phyloP scores from a whole-genome alignment of 2,329 filamentous ascomycete species.

The Colletotrichum sojae region DNA sequence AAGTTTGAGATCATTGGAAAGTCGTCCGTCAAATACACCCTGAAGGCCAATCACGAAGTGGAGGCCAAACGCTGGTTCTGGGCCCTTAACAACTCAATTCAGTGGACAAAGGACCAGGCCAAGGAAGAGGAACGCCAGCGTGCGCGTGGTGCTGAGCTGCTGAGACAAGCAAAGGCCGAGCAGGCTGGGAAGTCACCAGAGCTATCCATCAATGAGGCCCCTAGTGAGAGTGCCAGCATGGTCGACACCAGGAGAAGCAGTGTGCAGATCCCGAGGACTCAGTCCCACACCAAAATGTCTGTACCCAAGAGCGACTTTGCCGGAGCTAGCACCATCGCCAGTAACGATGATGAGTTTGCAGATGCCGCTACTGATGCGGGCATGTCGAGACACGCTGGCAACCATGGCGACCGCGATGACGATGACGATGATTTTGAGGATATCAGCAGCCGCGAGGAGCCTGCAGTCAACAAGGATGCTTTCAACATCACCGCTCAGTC shows the following conservation, averaged over 20 bases:
- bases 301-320: conserved; percentile 52
- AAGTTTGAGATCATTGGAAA: conserved; percentile 98
- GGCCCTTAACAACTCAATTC: conserved; percentile 98
- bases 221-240: conserved; percentile 67
- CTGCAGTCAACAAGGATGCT: conserved; percentile 86
- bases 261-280: conserved; percentile 60
- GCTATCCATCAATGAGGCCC: conserved; percentile 60
- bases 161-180: conserved; percentile 85
- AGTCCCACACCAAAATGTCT: conserved; percentile 52
- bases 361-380: conserved; percentile 64
- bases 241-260: conserved; percentile 61
- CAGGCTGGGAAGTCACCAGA: conserved; percentile 68
- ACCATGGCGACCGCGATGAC: conserved; percentile 72
- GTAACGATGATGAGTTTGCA: conserved; percentile 67
- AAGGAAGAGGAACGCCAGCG: conserved; percentile 88
- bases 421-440: conserved; percentile 82
- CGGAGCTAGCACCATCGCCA: conserved; percentile 62
- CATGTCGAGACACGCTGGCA: conserved; percentile 52
- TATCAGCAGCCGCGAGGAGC: conserved; percentile 81
- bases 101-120: conserved; percentile 97
- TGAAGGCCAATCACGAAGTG: conserved; percentile 98
- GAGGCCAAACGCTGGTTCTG: conserved; percentile 99
- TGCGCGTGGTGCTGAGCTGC: conserved; percentile 79
- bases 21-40: conserved; percentile 97
- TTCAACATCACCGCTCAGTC: conserved; percentile 98